phyloP scores from a whole-genome alignment of 306 rosid genomes.

The Morella rubra region DNA sequence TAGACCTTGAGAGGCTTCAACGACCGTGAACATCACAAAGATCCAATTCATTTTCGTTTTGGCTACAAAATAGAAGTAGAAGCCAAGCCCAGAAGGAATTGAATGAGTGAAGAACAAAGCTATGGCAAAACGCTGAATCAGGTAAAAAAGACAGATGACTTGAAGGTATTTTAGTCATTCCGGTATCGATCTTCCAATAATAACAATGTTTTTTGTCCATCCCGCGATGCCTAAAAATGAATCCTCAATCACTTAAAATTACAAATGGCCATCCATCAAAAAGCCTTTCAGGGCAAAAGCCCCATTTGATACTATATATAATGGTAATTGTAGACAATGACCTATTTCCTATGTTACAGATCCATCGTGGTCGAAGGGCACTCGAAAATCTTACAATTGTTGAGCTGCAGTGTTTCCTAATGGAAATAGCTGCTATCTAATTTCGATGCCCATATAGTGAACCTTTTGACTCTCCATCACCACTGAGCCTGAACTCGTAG shows the following conservation, averaged over 20 bases:
- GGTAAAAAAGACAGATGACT: constrained; percentile 1
- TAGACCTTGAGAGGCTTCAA: too few relatives aligned
- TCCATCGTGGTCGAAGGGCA: constrained; percentile 20
- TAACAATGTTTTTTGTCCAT: too few relatives aligned
- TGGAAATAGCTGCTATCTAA: constrained; percentile 11
- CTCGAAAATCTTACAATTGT: not conserved
- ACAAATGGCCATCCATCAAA: constrained; percentile 35
- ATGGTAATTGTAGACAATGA: constrained; percentile 2
- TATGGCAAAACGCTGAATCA: too few relatives aligned
- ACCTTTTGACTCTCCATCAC: constrained; percentile 29
- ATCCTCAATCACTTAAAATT: constrained; percentile 14
- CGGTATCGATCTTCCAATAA: not conserved
- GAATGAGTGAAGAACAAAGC: too few relatives aligned
- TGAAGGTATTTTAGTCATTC: not conserved
- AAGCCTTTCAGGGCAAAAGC: constrained; percentile 31
- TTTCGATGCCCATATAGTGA: constrained; percentile 28
- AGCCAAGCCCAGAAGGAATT: too few relatives aligned
- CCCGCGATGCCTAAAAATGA: constrained; percentile 15
- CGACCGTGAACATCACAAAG: too few relatives aligned
- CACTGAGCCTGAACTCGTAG: constrained; percentile 22
- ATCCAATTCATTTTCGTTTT: too few relatives aligned
- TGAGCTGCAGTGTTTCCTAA: constrained; percentile 15
- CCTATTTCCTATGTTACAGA: constrained; percentile 40
- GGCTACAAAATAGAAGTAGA: too few relatives aligned
- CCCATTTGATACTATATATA: constrained; percentile 21